Evolutionary conservation across 345 rosid species (phyloP).

Genomic region (Angophora floribunda): DNA sequence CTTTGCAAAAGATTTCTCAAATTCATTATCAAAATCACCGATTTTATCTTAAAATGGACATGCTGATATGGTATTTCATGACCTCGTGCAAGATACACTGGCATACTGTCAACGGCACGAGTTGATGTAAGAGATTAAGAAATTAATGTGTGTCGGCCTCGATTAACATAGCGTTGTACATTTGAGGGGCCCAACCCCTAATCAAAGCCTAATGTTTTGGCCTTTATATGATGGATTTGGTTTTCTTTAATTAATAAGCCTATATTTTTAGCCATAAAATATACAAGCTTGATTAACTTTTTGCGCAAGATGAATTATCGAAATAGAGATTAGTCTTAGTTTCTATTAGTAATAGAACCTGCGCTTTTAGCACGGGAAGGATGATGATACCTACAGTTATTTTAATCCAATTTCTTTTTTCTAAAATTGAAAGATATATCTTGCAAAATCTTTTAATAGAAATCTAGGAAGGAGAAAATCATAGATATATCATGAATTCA

Average conservation of each 20-base stretch:
- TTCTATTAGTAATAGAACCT: neutral
- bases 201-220: neutral
- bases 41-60: neutral
- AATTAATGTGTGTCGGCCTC: accelerated
- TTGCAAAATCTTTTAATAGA: neutral
- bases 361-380: neutral
- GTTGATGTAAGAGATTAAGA: accelerated
- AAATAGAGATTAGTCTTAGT: neutral
- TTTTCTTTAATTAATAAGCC: neutral
- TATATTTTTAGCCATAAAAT: neutral
- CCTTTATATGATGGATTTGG: neutral
- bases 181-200: neutral
- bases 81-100: accelerated
- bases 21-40: no score
- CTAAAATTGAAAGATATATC: neutral
- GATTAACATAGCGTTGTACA: neutral
- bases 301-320: neutral
- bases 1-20: neutral
- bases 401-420: neutral
- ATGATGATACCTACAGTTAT: neutral
- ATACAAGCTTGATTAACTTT: neutral
- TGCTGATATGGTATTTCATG: no score
- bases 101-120: accelerated
- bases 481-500: neutral
- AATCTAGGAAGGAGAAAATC: neutral